Base-by-base conservation (phyloP, 768 basidiomycete species). In the Podaxis sp. region DNA sequence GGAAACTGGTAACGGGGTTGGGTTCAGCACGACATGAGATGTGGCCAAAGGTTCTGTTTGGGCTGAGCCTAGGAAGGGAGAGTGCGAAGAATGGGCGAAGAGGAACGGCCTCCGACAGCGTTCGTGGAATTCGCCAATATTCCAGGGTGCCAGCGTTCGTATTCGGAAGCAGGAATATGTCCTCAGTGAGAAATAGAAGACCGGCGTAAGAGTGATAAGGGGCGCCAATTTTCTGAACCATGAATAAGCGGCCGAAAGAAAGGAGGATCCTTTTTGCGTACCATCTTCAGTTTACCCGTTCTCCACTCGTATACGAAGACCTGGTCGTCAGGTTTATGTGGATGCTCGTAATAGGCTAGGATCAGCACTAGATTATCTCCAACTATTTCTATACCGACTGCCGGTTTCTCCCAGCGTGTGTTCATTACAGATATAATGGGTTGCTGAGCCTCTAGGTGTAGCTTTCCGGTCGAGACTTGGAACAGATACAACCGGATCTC, bases 281-380 rank as follows among this genome's bases (percentile, higher is more conserved):
- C 80, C 66, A 75, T 70, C 61, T 73, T 72, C 2, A 77, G 62
- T 7, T 64, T 65, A 4, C 77, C 78, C 0, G 73, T 77, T 64
- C 71, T 73, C 83, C 83, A 84, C 28, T 82, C 72, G 59, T 73
- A 82, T 1, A 83, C 68, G 53, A 74, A 81, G 17, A 84, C 67
- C 3, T 66, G 65, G 59, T 80, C 75, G 4, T 67, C 51, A 0
- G 66, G 67, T 22, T 56, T 59, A 26, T 38, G 33, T 1, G 53
- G 49, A 24, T 68, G 64, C 26, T 64, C 67, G 53, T 56, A 61
- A 59, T 73, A 74, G 2, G 72, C 69, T 3, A 78, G 70, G 5
- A 79, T 68, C 1, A 83, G 72, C 1, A 80, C 78, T 2, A 82
- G 69, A 64, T 79, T 70, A 11, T 79, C 74, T 15, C 81, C 82